Base-by-base conservation (phyloP, 129 eudicot species). In the Escallonia herrerae region DNA sequence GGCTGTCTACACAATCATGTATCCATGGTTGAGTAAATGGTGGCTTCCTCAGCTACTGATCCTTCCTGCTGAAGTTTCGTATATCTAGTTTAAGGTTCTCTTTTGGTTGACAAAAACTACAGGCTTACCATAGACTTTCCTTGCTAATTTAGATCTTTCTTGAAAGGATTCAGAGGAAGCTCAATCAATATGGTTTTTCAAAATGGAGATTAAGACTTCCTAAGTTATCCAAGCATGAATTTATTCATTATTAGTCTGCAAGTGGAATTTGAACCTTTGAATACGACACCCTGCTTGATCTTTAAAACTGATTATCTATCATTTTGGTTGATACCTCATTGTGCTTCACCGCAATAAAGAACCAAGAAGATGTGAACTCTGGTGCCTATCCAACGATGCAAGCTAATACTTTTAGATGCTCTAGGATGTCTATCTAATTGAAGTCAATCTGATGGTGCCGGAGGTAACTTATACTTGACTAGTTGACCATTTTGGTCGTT, bases 1-100 rank as follows among this genome's bases (percentile, higher is more conserved):
- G 61, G 81, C 69, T 61, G 3, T 91, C 49, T 91, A 91, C 75
- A 72, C 85, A 0, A 14, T 87, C 64, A 64, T 87, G 85, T 87
- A 85, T 76, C 97, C 97, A 11, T 85, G 89, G 87, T 76, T 87
- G 62, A 81, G 56, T 64, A 63, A 59, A 37, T 10, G 71, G 54
- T 87, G 97, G 97, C 84, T 91, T 68, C 97, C 96, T 77, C 87
- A 87, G 67, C 97, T 96, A 57, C 64, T 87, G 45, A 75, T 85
- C 65, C 97, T 91, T 67, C 97, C 97, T 11, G 79, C 91, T 79
- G 97, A 91, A 91, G 96, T 91, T 51, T 44, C 37, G 43, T 13
- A 13, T 45, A 0, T 45, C 6, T 45, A 45, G 49, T 45, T 45
- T 45, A 45, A 5, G 49, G 6, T 45, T 45, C 49, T 5, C 9